Conservation (phyloP, 306 rosid genomes). For the Abrus pulchellus region DNA sequence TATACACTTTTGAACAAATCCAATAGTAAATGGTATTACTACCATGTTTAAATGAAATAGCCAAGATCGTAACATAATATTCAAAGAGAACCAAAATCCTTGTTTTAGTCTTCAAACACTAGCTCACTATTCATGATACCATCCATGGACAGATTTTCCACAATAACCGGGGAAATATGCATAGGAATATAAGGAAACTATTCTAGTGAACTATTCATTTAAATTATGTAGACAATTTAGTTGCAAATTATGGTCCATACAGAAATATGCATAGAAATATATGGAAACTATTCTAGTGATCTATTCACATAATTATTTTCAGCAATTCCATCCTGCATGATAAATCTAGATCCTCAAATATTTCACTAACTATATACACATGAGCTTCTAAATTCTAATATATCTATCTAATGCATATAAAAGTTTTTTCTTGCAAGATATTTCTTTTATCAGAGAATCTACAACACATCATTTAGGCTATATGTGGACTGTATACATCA, state of each 20-base stretch:
- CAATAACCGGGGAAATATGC: background rate
- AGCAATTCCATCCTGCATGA: background rate
- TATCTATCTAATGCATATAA: constrained; percentile 12
- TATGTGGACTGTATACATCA: background rate
- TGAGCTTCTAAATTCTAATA: background rate
- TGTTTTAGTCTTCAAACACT: constrained; percentile 20
- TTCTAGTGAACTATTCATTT: background rate
- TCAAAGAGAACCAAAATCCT: background rate
- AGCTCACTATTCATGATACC: constrained; percentile 19
- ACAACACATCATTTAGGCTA: background rate
- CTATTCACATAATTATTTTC: background rate
- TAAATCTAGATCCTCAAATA: background rate
- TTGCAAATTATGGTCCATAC: background rate
- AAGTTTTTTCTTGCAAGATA: constrained; percentile 11
- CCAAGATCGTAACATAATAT: background rate
- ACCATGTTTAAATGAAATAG: background rate
- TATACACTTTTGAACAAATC: constrained; percentile 26
- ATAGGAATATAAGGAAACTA: too few species aligned
- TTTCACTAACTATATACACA: background rate
- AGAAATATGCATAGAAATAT: background rate
- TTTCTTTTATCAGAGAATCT: constrained; percentile 30
- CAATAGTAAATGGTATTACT: background rate
- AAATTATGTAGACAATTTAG: background rate
- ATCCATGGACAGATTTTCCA: constrained; percentile 19
- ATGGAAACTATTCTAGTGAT: constrained; percentile 19